Base-by-base conservation (phyloP, 1,284 basidiomycete genomes). In the Fomitiporia mediterranea region DNA sequence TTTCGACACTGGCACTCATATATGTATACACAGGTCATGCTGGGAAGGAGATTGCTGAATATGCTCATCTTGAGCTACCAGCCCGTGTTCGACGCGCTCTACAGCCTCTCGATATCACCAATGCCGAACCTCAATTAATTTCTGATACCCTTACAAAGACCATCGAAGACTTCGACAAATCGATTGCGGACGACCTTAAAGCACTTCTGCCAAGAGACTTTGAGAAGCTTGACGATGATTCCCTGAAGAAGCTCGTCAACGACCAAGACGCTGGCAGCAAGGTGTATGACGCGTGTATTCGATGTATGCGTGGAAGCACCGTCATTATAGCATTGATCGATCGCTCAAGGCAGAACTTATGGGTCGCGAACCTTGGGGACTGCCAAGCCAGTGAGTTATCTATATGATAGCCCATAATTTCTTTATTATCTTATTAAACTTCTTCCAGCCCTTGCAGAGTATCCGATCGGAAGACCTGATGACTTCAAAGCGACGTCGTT, bases 251-350 rank as follows among this genome's bases (percentile, higher is more conserved):
- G 15, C 76, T 82, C 39, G 79, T 86, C 63, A 83, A 87, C 56
- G 83, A 87, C 65, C 79, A 82, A 56, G 73, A 77, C 43, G 65
- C 66, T 11, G 81, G 78, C 3, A 83, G 83, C 3, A 71, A 68
- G 23, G 85, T 84, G 63, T 83, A 83, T 71, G 71, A 79, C 55
- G 84, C 83, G 65, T 80, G 80, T 13, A 69, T 80, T 48, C 70
- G 85, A 40, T 85, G 83, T 65, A 85, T 89, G 82, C 82, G 85
- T 60, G 85, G 85, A 15, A 86, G 83, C 2, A 89, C 86, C 2
- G 84, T 81, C 4, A 74, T 88, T 40, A 78, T 88, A 35, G 78
- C 84, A 2, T 74, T 88, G 42, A 74, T 86, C 28, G 86, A 88
- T 67, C 84, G 83, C 43, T 72, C 77, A 13, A 77, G 80, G 57